Evolutionary conservation across 2,329 filamentous ascomycete genomes (phyloP).

Genomic region (Cercospora zeina): DNA sequence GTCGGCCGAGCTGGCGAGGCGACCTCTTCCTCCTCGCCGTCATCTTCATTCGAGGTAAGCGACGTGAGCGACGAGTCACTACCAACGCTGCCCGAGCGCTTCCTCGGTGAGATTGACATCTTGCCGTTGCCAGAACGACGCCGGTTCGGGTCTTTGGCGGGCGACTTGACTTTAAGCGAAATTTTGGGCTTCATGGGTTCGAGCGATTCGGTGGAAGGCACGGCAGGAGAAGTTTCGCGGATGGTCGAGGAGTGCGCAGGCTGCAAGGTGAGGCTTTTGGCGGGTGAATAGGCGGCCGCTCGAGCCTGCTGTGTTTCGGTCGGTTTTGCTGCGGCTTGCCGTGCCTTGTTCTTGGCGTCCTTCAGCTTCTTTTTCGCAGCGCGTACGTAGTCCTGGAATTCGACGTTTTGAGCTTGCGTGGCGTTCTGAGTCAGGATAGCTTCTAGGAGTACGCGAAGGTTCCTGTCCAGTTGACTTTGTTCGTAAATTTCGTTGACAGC

Average conservation of each 20-base stretch:
- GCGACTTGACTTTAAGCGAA: slow-evolving; percentile 38
- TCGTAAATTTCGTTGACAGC: slow-evolving; percentile 49
- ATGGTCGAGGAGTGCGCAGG: slow-evolving; percentile 17
- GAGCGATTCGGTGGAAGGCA: slow-evolving; percentile 38
- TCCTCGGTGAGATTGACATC: slow-evolving; percentile 35
- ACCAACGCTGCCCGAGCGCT: slow-evolving; percentile 29
- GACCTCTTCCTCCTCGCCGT: slow-evolving; percentile 31
- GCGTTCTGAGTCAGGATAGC: slow-evolving; percentile 46
- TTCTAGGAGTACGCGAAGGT: slow-evolving; percentile 46
- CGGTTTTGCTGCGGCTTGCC: slow-evolving; percentile 41
- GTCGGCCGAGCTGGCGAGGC: slow-evolving; percentile 24
- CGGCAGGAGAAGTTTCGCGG: slow-evolving; percentile 24
- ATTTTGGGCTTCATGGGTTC: slow-evolving; percentile 34
- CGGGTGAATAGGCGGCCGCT: slow-evolving; percentile 26
- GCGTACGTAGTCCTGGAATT: slow-evolving; percentile 49
- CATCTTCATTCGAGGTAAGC: slow-evolving; percentile 41
- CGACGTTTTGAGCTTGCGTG: slow-evolving; percentile 42
- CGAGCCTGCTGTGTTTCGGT: slow-evolving; percentile 34
- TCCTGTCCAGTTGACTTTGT: slow-evolving; percentile 43
- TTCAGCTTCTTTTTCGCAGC: slow-evolving; percentile 46
- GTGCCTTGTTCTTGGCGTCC: slow-evolving; percentile 31
- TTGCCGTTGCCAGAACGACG: slow-evolving; percentile 27
- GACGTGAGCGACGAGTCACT: slow-evolving; percentile 40
- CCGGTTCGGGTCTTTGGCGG: slow-evolving; percentile 27
- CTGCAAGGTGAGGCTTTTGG: slow-evolving; percentile 25